These are phyloP conservation scores for Babesia ovis DNA, from an alignment of 169 alveolate genomes.

Conservation along the genomic window DNA sequence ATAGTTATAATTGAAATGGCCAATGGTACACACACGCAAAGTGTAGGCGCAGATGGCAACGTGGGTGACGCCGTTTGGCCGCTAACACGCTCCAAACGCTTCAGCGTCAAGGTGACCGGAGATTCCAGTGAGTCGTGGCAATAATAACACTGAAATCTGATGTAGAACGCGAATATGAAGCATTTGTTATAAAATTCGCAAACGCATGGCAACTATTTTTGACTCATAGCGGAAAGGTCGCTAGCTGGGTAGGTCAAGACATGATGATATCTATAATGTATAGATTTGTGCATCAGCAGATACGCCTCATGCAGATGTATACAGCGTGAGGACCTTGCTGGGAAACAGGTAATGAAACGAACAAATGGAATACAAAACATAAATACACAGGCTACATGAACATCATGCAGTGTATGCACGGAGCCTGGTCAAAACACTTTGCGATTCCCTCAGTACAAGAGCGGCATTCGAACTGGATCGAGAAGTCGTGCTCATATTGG, in stretches of 20 bases:
- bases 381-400: constrained; percentile 35
- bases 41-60: background rate
- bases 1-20: constrained; percentile 4
- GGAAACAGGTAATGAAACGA: constrained; percentile 52
- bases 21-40: background rate
- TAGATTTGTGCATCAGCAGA: constrained; percentile 63
- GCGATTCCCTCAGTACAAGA: constrained; percentile 43
- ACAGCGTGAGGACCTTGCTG: constrained; percentile 32
- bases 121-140: background rate
- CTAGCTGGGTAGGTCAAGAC: constrained; percentile 44
- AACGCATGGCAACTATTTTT: constrained; percentile 67
- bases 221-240: constrained; percentile 45
- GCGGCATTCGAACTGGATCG: constrained; percentile 30
- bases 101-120: constrained; percentile 11
- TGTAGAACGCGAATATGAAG: constrained; percentile 30
- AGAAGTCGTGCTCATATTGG: constrained; percentile 40
- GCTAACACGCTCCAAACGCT: constrained; percentile 15
- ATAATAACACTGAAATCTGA: background rate
- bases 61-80: constrained; percentile 3
- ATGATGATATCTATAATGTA: background rate
- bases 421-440: constrained; percentile 43
- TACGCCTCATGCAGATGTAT: constrained; percentile 50
- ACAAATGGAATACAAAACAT: background rate
- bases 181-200: constrained; percentile 26
- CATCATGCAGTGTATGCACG: constrained; percentile 55